Evolutionary conservation across 192 early-diverging fungal genomes (phyloP).

Genomic region (Mortierella alpina): DNA sequence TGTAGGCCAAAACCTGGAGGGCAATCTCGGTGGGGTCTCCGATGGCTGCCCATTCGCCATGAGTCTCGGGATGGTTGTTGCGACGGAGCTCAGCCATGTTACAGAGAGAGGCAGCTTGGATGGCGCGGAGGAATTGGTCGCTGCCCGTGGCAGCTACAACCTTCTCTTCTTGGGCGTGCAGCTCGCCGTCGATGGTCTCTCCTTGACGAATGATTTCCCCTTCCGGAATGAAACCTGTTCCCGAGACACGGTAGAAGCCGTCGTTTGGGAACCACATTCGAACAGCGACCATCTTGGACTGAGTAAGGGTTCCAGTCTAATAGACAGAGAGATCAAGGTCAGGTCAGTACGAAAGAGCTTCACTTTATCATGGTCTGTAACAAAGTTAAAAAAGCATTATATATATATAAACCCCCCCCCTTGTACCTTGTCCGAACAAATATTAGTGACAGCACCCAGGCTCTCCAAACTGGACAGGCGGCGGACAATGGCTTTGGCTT

Average conservation of each 20-base stretch:
- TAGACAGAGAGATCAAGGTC: background rate
- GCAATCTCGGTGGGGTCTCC: constrained; percentile 97
- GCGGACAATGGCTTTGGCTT: constrained; percentile 87
- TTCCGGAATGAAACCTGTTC: constrained; percentile 71
- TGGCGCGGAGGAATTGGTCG: constrained; percentile 55
- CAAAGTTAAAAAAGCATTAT: background rate
- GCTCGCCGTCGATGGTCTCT: constrained; percentile 33
- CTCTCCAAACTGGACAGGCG: constrained; percentile 91
- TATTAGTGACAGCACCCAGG: constrained; percentile 91
- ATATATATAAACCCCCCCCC: too few relatives aligned
- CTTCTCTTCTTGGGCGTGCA: constrained; percentile 48
- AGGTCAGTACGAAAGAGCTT: background rate
- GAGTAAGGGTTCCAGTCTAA: constrained; percentile 88
- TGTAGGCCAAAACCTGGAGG: constrained; percentile 86
- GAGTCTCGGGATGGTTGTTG: constrained; percentile 57
- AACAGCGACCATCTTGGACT: constrained; percentile 92
- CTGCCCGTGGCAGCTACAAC: constrained; percentile 29
- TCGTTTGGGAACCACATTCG: constrained; percentile 84
- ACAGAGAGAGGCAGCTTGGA: constrained; percentile 79
- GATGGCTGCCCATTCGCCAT: constrained; percentile 76
- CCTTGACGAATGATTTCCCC: constrained; percentile 57
- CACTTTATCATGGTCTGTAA: too few relatives aligned
- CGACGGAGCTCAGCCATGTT: constrained; percentile 83
- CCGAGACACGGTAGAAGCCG: constrained; percentile 74
- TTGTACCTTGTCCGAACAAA: constrained; percentile 93